These are phyloP conservation scores for Opeltia flavorubescens DNA, from an alignment of 495 filamentous ascomycete species.

Conservation along the genomic window DNA sequence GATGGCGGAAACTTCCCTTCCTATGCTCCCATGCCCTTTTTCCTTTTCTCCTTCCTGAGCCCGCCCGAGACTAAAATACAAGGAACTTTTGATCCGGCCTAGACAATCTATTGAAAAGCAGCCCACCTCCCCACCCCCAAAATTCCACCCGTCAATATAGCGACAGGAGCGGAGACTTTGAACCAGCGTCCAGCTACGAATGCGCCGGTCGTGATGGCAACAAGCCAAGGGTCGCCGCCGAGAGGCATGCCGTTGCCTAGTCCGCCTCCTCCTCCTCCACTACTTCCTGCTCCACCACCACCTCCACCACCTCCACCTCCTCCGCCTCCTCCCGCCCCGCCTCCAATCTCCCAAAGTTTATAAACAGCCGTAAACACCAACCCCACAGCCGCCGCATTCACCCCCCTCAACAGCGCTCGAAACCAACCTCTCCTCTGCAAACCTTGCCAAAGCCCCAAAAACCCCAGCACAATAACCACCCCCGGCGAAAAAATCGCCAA, in stretches of 20 bases:
- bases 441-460: slow-evolving; percentile 56
- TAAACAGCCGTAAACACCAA: slow-evolving; percentile 81
- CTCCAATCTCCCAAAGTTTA: slow-evolving; percentile 65
- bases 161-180: slow-evolving; percentile 9
- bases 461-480: slow-evolving; percentile 46
- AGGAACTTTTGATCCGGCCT: too few relatives aligned
- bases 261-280: slow-evolving; percentile 49
- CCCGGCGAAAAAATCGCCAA: slow-evolving; percentile 65
- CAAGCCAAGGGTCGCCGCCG: slow-evolving; percentile 18
- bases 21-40: too few relatives aligned
- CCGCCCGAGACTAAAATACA: too few relatives aligned
- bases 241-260: slow-evolving; percentile 17
- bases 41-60: too few relatives aligned
- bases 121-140: slow-evolving; percentile 10
- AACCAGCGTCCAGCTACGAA: slow-evolving; percentile 17
- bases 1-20: too few relatives aligned
- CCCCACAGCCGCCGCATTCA: slow-evolving; percentile 67
- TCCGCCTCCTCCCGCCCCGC: slow-evolving; percentile 34
- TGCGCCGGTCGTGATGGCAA: slow-evolving; percentile 13
- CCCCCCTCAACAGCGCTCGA: slow-evolving; percentile 43
- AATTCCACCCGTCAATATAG: slow-evolving; percentile 13
- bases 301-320: slow-evolving; percentile 45
- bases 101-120: neutral
- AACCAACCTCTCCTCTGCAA: slow-evolving; percentile 41
- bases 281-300: slow-evolving; percentile 20